Conservation (phyloP, 2,329 filamentous ascomycete species). For the Penicillium aurantiogriseum region DNA sequence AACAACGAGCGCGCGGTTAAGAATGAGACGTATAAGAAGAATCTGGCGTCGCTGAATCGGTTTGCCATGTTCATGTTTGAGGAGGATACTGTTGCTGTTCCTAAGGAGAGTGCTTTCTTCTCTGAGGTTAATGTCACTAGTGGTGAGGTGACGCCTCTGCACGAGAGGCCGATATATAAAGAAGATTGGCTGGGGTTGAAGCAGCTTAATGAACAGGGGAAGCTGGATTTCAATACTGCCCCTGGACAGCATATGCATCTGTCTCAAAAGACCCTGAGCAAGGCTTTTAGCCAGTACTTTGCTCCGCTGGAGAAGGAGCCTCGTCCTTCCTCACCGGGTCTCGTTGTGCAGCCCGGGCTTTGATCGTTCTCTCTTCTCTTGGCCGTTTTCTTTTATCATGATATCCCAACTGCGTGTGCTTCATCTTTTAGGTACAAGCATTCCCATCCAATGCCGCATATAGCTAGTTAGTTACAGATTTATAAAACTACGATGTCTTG, state of each 20-base stretch:
- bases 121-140: slow-evolving; percentile 72
- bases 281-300: slow-evolving; percentile 60
- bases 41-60: slow-evolving; percentile 67
- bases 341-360: slow-evolving; percentile 21
- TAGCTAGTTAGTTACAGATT: not conserved
- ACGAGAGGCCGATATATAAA: slow-evolving; percentile 70
- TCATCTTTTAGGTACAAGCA: not conserved
- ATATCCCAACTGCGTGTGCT: slow-evolving; percentile 6
- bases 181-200: slow-evolving; percentile 93
- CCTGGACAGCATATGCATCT: slow-evolving; percentile 84
- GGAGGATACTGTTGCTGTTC: slow-evolving; percentile 80
- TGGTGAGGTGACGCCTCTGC: slow-evolving; percentile 63
- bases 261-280: slow-evolving; percentile 61
- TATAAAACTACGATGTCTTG: not conserved
- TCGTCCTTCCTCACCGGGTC: slow-evolving; percentile 2
- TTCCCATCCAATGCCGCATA: not conserved
- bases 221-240: slow-evolving; percentile 69
- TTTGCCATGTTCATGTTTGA: slow-evolving; percentile 90
- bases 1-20: slow-evolving; percentile 84
- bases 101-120: slow-evolving; percentile 91
- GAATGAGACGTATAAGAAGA: slow-evolving; percentile 70
- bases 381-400: not conserved
- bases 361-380: not conserved
- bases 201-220: slow-evolving; percentile 73
- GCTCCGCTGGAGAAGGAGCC: slow-evolving; percentile 27